Conservation (phyloP, 2,329 filamentous ascomycete species). For the Sporothrix sp. region DNA sequence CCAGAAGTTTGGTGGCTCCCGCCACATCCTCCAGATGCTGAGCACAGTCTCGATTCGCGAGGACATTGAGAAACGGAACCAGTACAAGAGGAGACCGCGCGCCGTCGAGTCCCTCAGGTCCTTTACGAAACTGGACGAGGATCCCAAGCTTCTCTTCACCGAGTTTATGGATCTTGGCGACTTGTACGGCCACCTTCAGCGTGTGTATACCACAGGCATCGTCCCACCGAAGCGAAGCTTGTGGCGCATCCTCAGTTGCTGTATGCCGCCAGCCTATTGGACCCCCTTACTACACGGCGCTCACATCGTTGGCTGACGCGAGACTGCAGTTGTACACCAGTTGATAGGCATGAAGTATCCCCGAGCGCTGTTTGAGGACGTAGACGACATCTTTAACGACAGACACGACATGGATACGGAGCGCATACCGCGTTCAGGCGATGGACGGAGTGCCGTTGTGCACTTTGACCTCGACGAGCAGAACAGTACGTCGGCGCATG, state of each 20-base stretch:
- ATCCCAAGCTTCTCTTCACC: neutral
- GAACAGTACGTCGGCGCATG: neutral
- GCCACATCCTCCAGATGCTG: neutral
- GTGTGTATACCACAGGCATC: neutral
- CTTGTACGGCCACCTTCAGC: neutral
- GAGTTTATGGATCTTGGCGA: constrained; percentile 9
- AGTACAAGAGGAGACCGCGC: neutral
- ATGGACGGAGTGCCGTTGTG: neutral
- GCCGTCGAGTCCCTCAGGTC: neutral
- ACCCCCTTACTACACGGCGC: neutral
- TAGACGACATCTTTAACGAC: neutral
- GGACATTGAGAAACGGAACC: neutral
- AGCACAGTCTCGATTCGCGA: neutral
- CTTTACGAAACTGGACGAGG: neutral
- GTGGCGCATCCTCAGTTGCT: constrained; percentile 7
- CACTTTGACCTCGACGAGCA: constrained; percentile 15
- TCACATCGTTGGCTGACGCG: neutral
- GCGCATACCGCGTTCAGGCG: neutral
- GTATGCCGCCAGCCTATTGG: neutral
- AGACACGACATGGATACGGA: neutral
- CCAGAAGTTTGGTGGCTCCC: neutral
- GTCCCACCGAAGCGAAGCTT: neutral
- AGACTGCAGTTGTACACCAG: neutral
- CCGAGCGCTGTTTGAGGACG: neutral
- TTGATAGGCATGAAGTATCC: constrained; percentile 8